Base-by-base conservation (phyloP, 257 asterid genomes). In the Knoxia roxburghii region DNA sequence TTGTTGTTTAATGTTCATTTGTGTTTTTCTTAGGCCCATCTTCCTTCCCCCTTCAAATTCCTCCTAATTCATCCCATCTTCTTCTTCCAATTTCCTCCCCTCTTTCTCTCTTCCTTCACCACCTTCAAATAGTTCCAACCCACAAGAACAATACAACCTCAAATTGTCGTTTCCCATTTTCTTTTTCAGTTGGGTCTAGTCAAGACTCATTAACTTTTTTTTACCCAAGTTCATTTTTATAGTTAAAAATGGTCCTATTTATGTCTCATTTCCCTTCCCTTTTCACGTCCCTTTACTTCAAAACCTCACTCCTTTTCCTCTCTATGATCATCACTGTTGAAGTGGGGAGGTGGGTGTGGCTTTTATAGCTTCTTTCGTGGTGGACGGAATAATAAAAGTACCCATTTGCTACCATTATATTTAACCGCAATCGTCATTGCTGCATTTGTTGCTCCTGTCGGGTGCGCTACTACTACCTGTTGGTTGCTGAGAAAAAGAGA, bases 311-410 rank as follows among this genome's bases (percentile, higher is more conserved):
- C 39, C 58, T 24, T 62, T 51, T 33, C 66, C 30, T 55, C 74
- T 40, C 40, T 67, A 56, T 83, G 84, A 78, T 72, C 83, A 73
- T 60, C 80, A 72, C 60, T 64, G 75, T 67, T 80, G 67, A 70
- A 68, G 54, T 77, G 64, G 65, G 39, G 73, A 68, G 64, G 75
- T 76, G 66, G 68, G 70, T 72, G 69, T 73, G 67, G 77, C 75
- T 64, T 76, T 72, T 27, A 21, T 60, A 61, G 71, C 55, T 72
- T 60, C 61, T 53, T 61, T 63, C 45, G 65, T 64, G 30, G 52
- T 46, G 23, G 61, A 26, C 20, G n/a, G 39, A 58, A 8, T 58
- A 51, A 30, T 39, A 57, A 35, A 26, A 4, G 50, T 40, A 40
- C 68, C 67, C 45, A 39, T 56, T 69, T 71, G 24, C 70, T 48